Evolutionary conservation across 179 eudicot species (phyloP).

Genomic region (Beta lomatogona): DNA sequence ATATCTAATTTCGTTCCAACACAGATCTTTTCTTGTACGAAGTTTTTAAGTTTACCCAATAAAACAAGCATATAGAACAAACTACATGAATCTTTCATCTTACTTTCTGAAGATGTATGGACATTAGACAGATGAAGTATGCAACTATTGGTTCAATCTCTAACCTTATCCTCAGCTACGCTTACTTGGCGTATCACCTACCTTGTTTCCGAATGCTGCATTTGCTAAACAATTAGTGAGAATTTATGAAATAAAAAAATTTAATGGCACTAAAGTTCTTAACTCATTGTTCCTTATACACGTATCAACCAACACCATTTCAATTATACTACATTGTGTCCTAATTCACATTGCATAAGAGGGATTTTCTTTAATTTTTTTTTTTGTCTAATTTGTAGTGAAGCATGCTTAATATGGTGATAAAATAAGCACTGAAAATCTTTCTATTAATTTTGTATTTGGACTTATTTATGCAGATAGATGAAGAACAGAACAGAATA

Average conservation of each 20-base stretch:
- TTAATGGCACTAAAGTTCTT: not conserved
- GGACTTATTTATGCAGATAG: not conserved
- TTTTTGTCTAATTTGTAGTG: no score
- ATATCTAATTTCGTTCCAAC: not conserved
- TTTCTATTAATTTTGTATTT: not conserved
- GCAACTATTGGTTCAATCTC: not conserved
- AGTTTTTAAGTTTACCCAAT: not conserved
- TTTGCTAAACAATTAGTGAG: not conserved
- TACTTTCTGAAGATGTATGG: not conserved
- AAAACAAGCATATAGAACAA: not conserved
- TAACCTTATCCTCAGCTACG: not conserved
- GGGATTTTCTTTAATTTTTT: not conserved
- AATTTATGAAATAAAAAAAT: not conserved
- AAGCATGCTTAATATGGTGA: not conserved
- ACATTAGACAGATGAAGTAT: constrained; percentile 3
- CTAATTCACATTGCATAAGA: not conserved
- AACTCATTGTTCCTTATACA: not conserved
- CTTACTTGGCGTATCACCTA: not conserved
- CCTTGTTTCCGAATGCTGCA: not conserved
- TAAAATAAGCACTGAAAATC: not conserved
- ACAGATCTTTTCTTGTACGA: not conserved
- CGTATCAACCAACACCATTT: no score
- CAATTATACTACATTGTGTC: no score
- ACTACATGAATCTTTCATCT: constrained; percentile 2
- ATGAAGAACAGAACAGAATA: not conserved